These are phyloP conservation scores for Parietichytrium sp. DNA, from an alignment of 108 stramenopile species.

Conservation along the genomic window DNA sequence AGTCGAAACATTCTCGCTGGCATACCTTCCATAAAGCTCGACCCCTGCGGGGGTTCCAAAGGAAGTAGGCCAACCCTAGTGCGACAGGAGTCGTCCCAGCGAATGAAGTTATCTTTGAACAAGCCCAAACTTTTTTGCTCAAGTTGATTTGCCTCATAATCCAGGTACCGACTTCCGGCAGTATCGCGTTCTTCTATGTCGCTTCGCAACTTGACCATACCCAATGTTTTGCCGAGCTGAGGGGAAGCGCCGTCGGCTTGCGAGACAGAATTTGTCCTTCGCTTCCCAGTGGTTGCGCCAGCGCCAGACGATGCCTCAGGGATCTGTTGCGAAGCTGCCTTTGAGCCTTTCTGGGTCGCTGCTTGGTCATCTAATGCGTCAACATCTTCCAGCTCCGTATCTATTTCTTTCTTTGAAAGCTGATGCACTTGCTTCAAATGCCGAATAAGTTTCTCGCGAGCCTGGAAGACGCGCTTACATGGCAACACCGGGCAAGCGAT, in stretches of 20 bases:
- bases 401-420: neutral
- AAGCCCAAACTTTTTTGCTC: neutral
- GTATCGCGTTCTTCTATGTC: neutral
- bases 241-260: neutral
- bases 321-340: neutral
- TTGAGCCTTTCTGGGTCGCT: neutral
- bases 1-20: too few relatives aligned
- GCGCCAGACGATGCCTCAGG: too few relatives aligned
- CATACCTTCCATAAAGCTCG: too few relatives aligned
- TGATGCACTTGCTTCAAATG: conserved; percentile 6
- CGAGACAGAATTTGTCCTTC: neutral
- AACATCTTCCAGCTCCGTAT: neutral
- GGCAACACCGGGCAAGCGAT: neutral
- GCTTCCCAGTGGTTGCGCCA: too few relatives aligned
- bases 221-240: neutral
- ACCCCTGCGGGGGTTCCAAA: too few relatives aligned
- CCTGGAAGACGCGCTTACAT: neutral
- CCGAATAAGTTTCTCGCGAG: neutral
- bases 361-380: neutral
- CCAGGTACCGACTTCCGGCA: neutral
- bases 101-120: neutral
- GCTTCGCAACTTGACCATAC: neutral
- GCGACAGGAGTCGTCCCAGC: conserved; percentile 19
- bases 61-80: conserved; percentile 15
- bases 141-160: neutral